A percentile compares a stretch with the other conserved stretches of the same genome.
phyloP scores from a whole-genome alignment of 2,329 filamentous ascomycete genomes.

The Cladosporium sp. region DNA sequence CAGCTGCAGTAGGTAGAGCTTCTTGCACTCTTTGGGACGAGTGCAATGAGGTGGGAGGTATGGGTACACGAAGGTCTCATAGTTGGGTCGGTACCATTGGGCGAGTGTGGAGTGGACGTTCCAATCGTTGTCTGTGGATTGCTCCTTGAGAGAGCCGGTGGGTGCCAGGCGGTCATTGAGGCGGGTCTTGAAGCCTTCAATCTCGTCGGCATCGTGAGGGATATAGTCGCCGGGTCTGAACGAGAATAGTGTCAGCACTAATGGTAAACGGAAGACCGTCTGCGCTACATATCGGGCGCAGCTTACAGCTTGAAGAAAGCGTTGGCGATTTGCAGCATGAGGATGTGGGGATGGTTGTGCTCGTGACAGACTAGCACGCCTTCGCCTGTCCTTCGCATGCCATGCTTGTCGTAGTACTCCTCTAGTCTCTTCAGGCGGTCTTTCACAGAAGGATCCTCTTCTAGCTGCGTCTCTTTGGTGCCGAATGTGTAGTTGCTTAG shows the following conservation, averaged over 20 bases:
- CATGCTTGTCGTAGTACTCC: conserved; percentile 87
- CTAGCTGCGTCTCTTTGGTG: conserved; percentile 96
- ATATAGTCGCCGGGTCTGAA: conserved; percentile 86
- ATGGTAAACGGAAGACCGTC: too few relatives aligned
- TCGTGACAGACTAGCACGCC: conserved; percentile 97
- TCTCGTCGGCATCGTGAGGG: conserved; percentile 82
- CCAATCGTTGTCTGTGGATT: conserved; percentile 75
- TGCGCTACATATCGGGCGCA: neutral
- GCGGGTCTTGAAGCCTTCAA: conserved; percentile 89
- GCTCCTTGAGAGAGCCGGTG: conserved; percentile 64
- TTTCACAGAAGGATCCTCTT: conserved; percentile 94
- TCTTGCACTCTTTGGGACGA: conserved; percentile 97
- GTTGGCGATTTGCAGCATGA: conserved; percentile 99
- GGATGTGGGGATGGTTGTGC: conserved; percentile 96
- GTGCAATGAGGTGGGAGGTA: conserved; percentile 96
- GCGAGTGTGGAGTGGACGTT: conserved; percentile 91
- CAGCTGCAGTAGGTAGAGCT: conserved; percentile 94
- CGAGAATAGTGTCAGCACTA: neutral
- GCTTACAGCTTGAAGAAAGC: conserved; percentile 92
- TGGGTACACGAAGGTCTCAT: conserved; percentile 99
- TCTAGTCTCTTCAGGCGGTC: conserved; percentile 92
- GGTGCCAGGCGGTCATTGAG: conserved; percentile 93
- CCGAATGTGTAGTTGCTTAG: conserved; percentile 99
- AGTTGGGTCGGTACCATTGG: conserved; percentile 98
- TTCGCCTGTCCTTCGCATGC: conserved; percentile 97